phyloP scores from a whole-genome alignment of 2,329 filamentous ascomycete genomes.

The Fusarium domesticum region DNA sequence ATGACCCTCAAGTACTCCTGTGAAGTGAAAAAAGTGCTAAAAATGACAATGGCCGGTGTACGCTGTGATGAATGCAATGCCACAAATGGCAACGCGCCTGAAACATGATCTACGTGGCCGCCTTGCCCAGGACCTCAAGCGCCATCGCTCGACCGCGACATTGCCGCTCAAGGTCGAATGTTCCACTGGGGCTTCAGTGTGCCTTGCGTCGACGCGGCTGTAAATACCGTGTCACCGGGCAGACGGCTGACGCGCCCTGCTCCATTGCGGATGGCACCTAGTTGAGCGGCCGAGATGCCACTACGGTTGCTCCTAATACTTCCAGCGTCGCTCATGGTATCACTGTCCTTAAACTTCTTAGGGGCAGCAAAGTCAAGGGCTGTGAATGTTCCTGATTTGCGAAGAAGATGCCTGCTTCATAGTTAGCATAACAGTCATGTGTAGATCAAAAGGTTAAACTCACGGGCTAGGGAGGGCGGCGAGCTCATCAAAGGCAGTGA shows the following conservation, averaged over 20 bases:
- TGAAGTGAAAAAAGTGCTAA: constrained; percentile 28
- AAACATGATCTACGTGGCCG: constrained; percentile 8
- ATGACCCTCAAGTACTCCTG: constrained; percentile 31
- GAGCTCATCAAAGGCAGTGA: constrained; percentile 83
- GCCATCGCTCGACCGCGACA: constrained; percentile 2
- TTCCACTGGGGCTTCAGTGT: constrained; percentile 59
- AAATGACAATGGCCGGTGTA: constrained; percentile 27
- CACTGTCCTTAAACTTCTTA: constrained; percentile 64
- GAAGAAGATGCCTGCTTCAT: constrained; percentile 59
- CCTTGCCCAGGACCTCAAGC: constrained; percentile 4
- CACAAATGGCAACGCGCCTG: constrained; percentile 21
- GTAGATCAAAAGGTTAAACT: constrained; percentile 42
- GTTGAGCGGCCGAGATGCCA: constrained; percentile 69
- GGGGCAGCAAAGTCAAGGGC: constrained; percentile 78
- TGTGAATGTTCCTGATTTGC: constrained; percentile 77
- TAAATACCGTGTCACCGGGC: constrained; percentile 78
- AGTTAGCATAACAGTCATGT: constrained; percentile 25
- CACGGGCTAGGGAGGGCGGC: constrained; percentile 84
- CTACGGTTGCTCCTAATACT: constrained; percentile 64
- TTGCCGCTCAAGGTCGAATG: constrained; percentile 44
- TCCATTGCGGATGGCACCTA: constrained; percentile 71
- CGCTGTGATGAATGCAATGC: constrained; percentile 30
- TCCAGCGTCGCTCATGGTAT: constrained; percentile 62
- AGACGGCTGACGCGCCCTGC: constrained; percentile 85
- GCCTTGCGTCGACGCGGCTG: constrained; percentile 62